Percentiles rank a stretch among this genome's conserved stretches.
Conservation (phyloP, 2,329 filamentous ascomycete genomes). For the Penicillium capsulatum region DNA sequence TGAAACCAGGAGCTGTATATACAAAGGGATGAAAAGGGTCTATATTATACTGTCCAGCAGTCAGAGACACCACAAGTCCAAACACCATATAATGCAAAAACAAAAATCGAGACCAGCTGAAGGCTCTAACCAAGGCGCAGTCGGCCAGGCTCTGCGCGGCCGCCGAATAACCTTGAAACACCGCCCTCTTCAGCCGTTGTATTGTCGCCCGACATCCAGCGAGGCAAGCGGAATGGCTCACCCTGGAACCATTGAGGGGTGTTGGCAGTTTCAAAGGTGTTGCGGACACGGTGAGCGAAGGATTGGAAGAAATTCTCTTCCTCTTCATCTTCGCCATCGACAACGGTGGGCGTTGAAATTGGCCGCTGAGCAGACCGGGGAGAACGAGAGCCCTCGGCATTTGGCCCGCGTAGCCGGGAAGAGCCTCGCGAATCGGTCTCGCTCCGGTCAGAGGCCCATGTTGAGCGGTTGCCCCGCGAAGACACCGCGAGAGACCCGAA, state of each 20-base stretch:
- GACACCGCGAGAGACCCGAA: constrained; percentile 46
- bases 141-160: constrained; percentile 38
- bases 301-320: constrained; percentile 80
- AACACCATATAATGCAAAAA: constrained; percentile 13
- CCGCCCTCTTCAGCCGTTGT: constrained; percentile 27
- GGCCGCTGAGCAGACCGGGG: constrained; percentile 30
- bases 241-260: constrained; percentile 78
- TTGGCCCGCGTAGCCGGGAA: constrained; percentile 34
- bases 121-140: constrained; percentile 33
- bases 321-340: constrained; percentile 60
- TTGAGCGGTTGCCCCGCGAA: constrained; percentile 31
- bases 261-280: constrained; percentile 81
- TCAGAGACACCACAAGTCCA: constrained; percentile 4
- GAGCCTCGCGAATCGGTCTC: constrained; percentile 26
- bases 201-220: constrained; percentile 69
- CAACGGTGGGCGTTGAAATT: constrained; percentile 34
- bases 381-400: constrained; percentile 27
- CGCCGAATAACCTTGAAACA: constrained; percentile 40
- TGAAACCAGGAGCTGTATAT: too few relatives aligned
- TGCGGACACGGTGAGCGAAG: constrained; percentile 79
- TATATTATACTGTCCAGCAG: constrained; percentile 25
- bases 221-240: constrained; percentile 68
- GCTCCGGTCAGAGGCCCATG: constrained; percentile 25
- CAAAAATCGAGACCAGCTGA: background rate
- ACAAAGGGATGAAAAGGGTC: constrained; percentile 10